phyloP scores from a whole-genome alignment of 345 rosid genomes.

The Xanthoceras sorbifolium region DNA sequence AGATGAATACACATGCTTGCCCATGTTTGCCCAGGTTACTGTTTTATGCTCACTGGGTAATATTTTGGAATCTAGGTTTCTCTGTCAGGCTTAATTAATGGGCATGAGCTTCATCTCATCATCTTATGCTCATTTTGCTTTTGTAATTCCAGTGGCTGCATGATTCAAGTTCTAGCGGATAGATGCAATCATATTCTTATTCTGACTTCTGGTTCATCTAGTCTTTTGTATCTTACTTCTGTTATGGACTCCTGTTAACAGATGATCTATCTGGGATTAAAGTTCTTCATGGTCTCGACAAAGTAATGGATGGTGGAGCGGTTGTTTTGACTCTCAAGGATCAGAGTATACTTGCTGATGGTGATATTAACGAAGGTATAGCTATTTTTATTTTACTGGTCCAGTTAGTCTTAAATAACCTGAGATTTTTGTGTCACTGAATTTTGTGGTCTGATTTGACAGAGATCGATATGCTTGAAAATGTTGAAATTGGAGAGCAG shows the following conservation, averaged over 20 bases:
- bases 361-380: slow-evolving; percentile 84
- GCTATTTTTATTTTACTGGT: slow-evolving; percentile 15
- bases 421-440: slow-evolving; percentile 38
- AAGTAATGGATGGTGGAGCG: slow-evolving; percentile 93
- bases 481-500: slow-evolving; percentile 97
- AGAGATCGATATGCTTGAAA: slow-evolving; percentile 97
- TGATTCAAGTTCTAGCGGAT: slow-evolving; percentile 11
- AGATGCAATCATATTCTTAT: slow-evolving; percentile 17
- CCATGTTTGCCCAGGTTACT: neutral
- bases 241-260: slow-evolving; percentile 36
- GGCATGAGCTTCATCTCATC: neutral
- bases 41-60: neutral
- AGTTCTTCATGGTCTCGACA: slow-evolving; percentile 91
- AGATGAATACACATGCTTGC: neutral
- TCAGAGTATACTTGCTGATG: slow-evolving; percentile 81
- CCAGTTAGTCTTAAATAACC: slow-evolving; percentile 22
- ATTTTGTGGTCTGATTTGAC: slow-evolving; percentile 44
- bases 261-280: slow-evolving; percentile 82
- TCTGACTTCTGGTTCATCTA: slow-evolving; percentile 1
- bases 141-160: slow-evolving; percentile 12
- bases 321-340: slow-evolving; percentile 95
- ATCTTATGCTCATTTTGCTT: neutral
- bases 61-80: neutral
- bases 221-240: slow-evolving; percentile 8
- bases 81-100: neutral